phyloP scores from a whole-genome alignment of 75 land plant genomes.

The Isoetes taiwanensis region DNA sequence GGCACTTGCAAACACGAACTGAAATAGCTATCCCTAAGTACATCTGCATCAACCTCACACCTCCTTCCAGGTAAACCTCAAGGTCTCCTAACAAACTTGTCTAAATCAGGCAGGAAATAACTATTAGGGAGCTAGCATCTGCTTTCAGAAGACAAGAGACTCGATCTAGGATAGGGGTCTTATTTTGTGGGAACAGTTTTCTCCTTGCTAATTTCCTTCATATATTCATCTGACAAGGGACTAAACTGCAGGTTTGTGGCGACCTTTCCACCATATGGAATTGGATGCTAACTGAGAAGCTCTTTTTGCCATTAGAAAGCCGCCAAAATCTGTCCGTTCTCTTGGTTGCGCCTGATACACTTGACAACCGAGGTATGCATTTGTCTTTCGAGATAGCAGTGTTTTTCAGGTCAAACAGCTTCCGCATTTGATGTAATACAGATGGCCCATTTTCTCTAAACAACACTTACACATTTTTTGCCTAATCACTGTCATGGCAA shows the following conservation, averaged over 20 bases:
- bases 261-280: constrained; percentile 77
- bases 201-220: too few species aligned
- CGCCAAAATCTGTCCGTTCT: constrained; percentile 55
- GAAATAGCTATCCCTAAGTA: too few species aligned
- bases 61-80: too few species aligned
- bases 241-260: constrained; percentile 40
- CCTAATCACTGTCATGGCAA: background rate
- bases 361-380: constrained; percentile 71
- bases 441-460: background rate
- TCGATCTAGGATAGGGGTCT: background rate
- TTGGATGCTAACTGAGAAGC: constrained; percentile 64
- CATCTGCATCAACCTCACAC: too few species aligned
- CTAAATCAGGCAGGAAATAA: too few species aligned
- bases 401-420: too few species aligned
- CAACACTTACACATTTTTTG: background rate
- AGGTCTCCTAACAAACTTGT: too few species aligned
- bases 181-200: too few species aligned
- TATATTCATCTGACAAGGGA: too few species aligned
- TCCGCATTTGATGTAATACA: too few species aligned
- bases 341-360: constrained; percentile 76
- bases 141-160: background rate
- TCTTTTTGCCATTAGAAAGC: constrained; percentile 26
- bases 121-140: background rate
- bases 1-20: too few species aligned
- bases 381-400: too few species aligned